phyloP scores from a whole-genome alignment of 2,329 filamentous ascomycete genomes.

The Trichocomaceae sp. region DNA sequence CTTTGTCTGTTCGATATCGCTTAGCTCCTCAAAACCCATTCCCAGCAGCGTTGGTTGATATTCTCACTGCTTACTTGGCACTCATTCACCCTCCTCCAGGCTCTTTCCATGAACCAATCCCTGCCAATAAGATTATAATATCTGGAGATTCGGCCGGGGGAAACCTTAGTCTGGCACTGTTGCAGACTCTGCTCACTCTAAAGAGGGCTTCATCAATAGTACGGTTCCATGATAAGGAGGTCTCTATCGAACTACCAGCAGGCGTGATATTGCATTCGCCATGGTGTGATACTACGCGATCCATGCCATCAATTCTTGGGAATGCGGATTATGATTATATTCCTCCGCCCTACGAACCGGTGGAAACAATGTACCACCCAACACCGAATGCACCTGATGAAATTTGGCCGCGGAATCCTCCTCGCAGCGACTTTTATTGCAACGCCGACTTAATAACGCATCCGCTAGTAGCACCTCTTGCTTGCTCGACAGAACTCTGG shows the following conservation, averaged over 20 bases:
- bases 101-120: constrained; percentile 37
- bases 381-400: constrained; percentile 28
- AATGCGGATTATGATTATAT: constrained; percentile 40
- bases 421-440: constrained; percentile 38
- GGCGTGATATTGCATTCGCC: constrained; percentile 35
- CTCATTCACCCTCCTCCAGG: constrained; percentile 40
- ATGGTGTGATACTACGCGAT: constrained; percentile 39
- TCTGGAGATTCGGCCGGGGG: constrained; percentile 44
- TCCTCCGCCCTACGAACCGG: constrained; percentile 22
- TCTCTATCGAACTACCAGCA: constrained; percentile 36
- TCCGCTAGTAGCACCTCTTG: constrained; percentile 37
- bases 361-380: constrained; percentile 21
- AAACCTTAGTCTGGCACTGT: constrained; percentile 35
- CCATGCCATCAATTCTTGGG: constrained; percentile 33
- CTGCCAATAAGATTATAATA: constrained; percentile 40
- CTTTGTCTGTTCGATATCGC: constrained; percentile 42
- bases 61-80: constrained; percentile 42
- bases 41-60: constrained; percentile 42
- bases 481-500: constrained; percentile 33
- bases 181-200: constrained; percentile 39
- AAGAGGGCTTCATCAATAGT: constrained; percentile 29
- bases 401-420: constrained; percentile 37
- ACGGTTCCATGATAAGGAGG: constrained; percentile 35
- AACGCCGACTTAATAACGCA: constrained; percentile 34
- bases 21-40: constrained; percentile 45